These are phyloP conservation scores for Pulveroboletus sp. DNA, from an alignment of 768 basidiomycete genomes.

Conservation along the genomic window DNA sequence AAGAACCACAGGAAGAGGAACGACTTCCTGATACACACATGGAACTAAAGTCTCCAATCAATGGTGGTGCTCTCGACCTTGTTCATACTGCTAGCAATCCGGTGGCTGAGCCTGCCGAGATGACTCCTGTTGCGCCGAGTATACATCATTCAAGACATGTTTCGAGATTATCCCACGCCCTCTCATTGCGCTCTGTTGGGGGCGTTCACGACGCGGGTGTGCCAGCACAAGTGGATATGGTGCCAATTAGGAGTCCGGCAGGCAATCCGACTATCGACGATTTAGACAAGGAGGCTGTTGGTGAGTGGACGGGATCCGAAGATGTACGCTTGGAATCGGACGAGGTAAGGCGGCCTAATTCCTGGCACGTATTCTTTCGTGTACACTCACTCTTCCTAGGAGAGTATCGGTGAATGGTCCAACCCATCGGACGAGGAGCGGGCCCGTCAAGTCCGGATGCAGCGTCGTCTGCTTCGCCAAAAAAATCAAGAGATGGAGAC, in stretches of 20 bases:
- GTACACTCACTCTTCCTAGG: slow-evolving; percentile 19
- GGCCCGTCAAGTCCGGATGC: slow-evolving; percentile 61
- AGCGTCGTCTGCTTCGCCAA: slow-evolving; percentile 54
- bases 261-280: slow-evolving; percentile 34
- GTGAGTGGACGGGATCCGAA: slow-evolving; percentile 83
- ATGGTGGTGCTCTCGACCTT: slow-evolving; percentile 25
- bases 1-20: slow-evolving; percentile 53
- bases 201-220: slow-evolving; percentile 38
- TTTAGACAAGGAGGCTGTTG: slow-evolving; percentile 39
- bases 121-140: slow-evolving; percentile 47
- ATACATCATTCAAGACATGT: slow-evolving; percentile 63
- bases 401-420: slow-evolving; percentile 87
- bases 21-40: slow-evolving; percentile 26
- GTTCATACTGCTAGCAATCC: slow-evolving; percentile 22
- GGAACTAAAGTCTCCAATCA: slow-evolving; percentile 37
- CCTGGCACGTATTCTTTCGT: neutral
- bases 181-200: slow-evolving; percentile 61
- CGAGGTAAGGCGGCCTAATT: slow-evolving; percentile 45
- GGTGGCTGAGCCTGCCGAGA: slow-evolving; percentile 35
- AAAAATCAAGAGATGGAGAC: slow-evolving; percentile 48
- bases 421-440: slow-evolving; percentile 90
- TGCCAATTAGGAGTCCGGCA: slow-evolving; percentile 29
- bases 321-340: slow-evolving; percentile 58
- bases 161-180: slow-evolving; percentile 60
- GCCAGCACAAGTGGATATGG: slow-evolving; percentile 23